Evolutionary conservation across 352 stramenopile genomes (phyloP), one percentile per base, ranked within the genome.

Genomic region (Globisporangium parvum): DNA sequence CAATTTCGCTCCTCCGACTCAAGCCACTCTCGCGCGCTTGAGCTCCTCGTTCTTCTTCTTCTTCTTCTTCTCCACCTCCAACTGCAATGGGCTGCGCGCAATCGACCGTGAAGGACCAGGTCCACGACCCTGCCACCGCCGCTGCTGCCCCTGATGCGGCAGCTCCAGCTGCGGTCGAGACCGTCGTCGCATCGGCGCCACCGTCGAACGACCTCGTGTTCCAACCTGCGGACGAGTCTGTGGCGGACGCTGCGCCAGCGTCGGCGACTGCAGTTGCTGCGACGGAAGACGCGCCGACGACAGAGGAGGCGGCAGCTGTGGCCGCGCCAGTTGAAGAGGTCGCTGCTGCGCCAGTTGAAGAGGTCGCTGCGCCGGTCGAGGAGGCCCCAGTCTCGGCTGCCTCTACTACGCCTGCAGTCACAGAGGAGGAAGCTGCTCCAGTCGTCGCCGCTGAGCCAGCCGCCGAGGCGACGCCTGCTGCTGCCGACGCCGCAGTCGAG

Each of bases 1-100:
- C 15, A 44, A 44, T 54, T 54, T 54, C 49, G 33, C 49, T 31
- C 33, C 49, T 35, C 24, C 51, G 18, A 42, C 45, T 46, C 52
- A 53, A 40, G 39, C 53, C 61, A 51, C 51, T 44, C 39, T n/a
- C n/a, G n/a, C n/a, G n/a, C n/a, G 31, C 31, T 37, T 8, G 31
- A 37, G 31, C 31, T 14, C 31, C 28, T 33, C 28, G 4, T 8
- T 33, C 28, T 8, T 37, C 31, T 11, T 12, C 42, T n/a, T 26
- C n/a, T 8, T 26, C 55, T 39, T 51, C 65, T 41, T 17, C 60
- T 18, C 14, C 23, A 45, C 35, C 59, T 18, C 62, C 47, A 55
- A 31, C 20, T 35, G 28, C 21, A n/a, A 88, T 88, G 77, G 77
- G 77, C 67, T 88, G 77, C 77, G 65, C 59, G 55, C 75, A 86